Evolutionary conservation across 768 basidiomycete genomes (phyloP), one percentile per base, ranked within the genome.

Genomic region (Mycena galopus): DNA sequence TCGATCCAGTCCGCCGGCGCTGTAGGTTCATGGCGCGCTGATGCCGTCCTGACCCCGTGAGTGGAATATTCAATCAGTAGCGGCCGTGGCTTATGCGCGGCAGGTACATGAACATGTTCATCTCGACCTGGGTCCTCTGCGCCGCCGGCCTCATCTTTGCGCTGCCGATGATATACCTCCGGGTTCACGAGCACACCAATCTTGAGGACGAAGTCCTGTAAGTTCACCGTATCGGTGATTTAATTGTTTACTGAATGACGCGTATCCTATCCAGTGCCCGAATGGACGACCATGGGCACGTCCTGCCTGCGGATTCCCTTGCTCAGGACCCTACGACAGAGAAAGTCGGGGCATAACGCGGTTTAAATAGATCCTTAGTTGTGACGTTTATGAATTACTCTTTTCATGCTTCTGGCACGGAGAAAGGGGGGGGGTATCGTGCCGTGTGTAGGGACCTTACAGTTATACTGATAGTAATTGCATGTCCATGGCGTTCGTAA

Each of bases 1-100:
- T 91, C 91, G 3, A 83, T 94, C 51, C 93, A 94, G 78, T 93
- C 92, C 14, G 93, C 93, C 9, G 94, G 91, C 71, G 93, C 89
- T 25, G 93, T 92, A 3, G 92, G 89, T 47, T 81, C 88, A 19
- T 95, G 93, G 93, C 86, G 90, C 53, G 90, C 89, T 10, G 94
- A 95, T 81, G 93, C 86, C 4, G 84, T 89, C 21, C 79, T 81
- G 42, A 75, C 85, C 25, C 92, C 94, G 91, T 94, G 77, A 80
- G 92, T 85, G 25, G 17, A 9, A 5, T 51, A 25, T 51, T 25
- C 50, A 51, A 51, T n/a, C n/a, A n/a, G 50, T 51, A n/a, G n/a
- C 19, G 10, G 25, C 50, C 50, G 23, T 71, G 12, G 33, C 76
- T 37, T 7, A 30, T 19, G 8, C 60, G 29, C 42, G 11, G 35